A percentile compares a stretch with the other conserved stretches of the same genome.
Conservation (phyloP, 106 monocot species). For the Gastrodia elata region DNA sequence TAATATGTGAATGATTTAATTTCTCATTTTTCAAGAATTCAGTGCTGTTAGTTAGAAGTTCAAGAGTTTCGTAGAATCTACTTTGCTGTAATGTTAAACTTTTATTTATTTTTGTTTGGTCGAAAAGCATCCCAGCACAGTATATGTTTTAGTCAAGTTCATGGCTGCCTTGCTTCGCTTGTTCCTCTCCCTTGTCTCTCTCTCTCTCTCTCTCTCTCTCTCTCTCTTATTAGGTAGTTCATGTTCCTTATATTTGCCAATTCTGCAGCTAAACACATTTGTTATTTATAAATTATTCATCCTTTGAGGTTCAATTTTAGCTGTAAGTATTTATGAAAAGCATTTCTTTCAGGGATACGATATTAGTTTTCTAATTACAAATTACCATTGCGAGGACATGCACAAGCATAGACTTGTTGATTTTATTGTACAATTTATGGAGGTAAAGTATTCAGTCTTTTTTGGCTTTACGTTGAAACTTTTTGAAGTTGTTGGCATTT, state of each 20-base stretch:
- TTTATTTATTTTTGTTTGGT: not conserved
- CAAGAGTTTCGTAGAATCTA: not conserved
- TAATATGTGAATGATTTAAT: not conserved
- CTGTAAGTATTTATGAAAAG: not conserved
- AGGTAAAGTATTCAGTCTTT: slow-evolving; percentile 32
- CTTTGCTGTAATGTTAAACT: not conserved
- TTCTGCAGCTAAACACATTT: not conserved
- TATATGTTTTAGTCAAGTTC: not conserved
- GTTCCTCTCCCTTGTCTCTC: not conserved
- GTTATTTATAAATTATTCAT: not conserved
- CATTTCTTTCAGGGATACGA: slow-evolving; percentile 76
- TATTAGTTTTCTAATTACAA: slow-evolving; percentile 96
- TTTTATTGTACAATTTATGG: slow-evolving; percentile 98
- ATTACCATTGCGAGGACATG: slow-evolving; percentile 98
- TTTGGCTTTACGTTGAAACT: not conserved
- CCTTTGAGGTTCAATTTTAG: not conserved
- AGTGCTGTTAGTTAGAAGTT: not conserved
- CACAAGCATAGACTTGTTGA: slow-evolving; percentile 95
- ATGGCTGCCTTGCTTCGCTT: not conserved
- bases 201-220: slow-evolving; percentile 1
- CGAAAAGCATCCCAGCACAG: not conserved
- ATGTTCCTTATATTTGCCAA: not conserved
- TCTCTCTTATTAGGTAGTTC: not conserved
- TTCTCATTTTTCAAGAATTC: not conserved
- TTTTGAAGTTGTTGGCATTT: not conserved